Evolutionary conservation across 208 protist genomes (phyloP), one percentile per base, ranked within the genome.

Genomic region (Trypanosoma platydactyli): DNA sequence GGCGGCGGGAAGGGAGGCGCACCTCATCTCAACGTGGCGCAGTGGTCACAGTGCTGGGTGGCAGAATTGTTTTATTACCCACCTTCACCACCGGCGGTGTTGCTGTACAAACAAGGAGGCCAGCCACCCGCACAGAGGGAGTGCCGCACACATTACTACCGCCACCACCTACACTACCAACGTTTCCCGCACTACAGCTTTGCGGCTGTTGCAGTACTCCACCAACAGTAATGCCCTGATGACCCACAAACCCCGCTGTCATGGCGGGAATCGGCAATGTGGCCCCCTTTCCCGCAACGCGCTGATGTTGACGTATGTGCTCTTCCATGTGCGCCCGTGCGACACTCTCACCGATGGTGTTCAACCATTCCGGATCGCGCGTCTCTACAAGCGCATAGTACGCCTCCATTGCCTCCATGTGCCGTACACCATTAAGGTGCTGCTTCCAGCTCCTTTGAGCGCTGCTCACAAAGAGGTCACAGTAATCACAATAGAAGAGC

Each of bases 401-500:
- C 18, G 64, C 68, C 76, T 90, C 80, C 24, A 95, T 61, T 5
- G 64, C 53, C 9, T 81, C 77, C 69, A 90, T 83, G 65, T 95
- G 86, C 22, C 81, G 77, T 15, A 66, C 57, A 15, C 84, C 80
- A 44, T 54, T 16, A 35, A 90, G 65, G 76, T 95, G 89, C 57
- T 76, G 38, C 48, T 24, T 9, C 79, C 86, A 91, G 16, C 66
- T 59, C 41, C 70, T 73, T 11, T 61, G 73, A 16, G 71, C 68
- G 1, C 73, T 79, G 53, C 84, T 89, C 38, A 95, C 57, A 54
- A 95, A 95, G 18, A 93, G 48, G 68, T 95, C 86, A 50, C 89
- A 95, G 77, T 93, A 93, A 64, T 92, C 86, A 65, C 89, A 95
- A 74, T 93, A 95, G 56, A 77, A 79, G 18, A 95, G 69, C 3